Conservation (phyloP, 768 basidiomycete species). For the Lepiota brunneoincarnata region DNA sequence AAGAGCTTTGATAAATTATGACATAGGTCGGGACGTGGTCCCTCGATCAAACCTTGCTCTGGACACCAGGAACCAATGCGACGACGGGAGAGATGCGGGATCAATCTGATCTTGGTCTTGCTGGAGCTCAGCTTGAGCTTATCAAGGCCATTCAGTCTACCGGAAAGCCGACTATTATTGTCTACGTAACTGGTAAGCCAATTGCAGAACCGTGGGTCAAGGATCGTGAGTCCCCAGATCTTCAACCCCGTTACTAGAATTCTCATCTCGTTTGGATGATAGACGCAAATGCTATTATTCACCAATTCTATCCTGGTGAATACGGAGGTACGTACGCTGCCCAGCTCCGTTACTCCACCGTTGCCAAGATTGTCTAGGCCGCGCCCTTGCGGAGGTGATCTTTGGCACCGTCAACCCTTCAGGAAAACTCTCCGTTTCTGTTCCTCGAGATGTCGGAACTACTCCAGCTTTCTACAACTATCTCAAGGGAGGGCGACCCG, state of each 20-base stretch:
- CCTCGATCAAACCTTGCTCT: constrained; percentile 52
- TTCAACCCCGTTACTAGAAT: background rate
- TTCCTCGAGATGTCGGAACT: constrained; percentile 60
- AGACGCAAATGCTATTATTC: constrained; percentile 70
- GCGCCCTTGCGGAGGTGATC: constrained; percentile 62
- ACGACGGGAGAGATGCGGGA: constrained; percentile 75
- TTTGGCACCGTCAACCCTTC: constrained; percentile 64
- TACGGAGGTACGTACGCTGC: constrained; percentile 42
- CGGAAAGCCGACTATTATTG: constrained; percentile 64
- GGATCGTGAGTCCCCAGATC: constrained; percentile 35
- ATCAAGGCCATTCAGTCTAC: constrained; percentile 61
- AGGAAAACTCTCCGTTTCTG: constrained; percentile 67
- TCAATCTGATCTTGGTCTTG: constrained; percentile 55
- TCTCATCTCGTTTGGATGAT: background rate
- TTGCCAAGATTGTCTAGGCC: constrained; percentile 21
- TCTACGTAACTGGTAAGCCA: constrained; percentile 67
- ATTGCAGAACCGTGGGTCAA: constrained; percentile 74
- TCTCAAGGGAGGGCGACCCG: constrained; percentile 55
- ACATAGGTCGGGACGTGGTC: constrained; percentile 58
- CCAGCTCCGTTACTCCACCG: background rate
- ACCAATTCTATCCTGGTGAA: constrained; percentile 75
- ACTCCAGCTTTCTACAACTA: constrained; percentile 71
- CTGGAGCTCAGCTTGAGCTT: constrained; percentile 62
- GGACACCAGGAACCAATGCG: constrained; percentile 63
- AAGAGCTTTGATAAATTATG: background rate